A percentile compares a stretch with the other conserved stretches of the same genome.
phyloP scores from a whole-genome alignment of 768 basidiomycete genomes.

The Astraeus odoratus region DNA sequence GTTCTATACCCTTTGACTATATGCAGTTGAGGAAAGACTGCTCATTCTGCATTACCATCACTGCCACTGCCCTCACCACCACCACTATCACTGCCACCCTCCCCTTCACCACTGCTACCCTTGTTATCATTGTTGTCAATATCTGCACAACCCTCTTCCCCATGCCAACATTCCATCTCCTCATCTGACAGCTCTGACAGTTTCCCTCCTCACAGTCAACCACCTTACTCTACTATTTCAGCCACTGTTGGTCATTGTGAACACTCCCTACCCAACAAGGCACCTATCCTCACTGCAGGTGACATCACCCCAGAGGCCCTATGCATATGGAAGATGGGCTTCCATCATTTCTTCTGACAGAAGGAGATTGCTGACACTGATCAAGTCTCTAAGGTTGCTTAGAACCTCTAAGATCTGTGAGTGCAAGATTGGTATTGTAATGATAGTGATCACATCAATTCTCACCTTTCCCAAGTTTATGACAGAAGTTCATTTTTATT shows the following conservation, averaged over 20 bases:
- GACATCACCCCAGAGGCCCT: slow-evolving; percentile 1
- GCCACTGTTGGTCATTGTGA: background rate
- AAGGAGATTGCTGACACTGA: background rate
- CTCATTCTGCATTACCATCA: background rate
- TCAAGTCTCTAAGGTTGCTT: slow-evolving; percentile 4
- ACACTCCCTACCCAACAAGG: background rate
- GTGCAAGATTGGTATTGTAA: slow-evolving; percentile 8
- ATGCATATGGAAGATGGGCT: slow-evolving; percentile 1
- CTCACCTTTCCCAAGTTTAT: slow-evolving; percentile 3
- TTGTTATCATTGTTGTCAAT: no score
- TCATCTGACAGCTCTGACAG: background rate
- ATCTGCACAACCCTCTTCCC: background rate
- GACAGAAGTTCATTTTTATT: background rate
- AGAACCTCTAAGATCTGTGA: background rate
- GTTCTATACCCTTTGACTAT: background rate
- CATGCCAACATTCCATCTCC: background rate
- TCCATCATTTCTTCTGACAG: background rate
- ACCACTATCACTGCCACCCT: background rate
- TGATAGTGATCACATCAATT: background rate
- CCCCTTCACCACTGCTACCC: no score
- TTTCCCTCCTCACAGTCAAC: background rate
- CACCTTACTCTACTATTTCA: background rate
- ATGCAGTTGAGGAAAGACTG: background rate
- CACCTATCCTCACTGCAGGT: slow-evolving; percentile 1
- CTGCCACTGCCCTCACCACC: background rate